Conservation (phyloP, 257 asterid species). For the Apocynum venetum region DNA sequence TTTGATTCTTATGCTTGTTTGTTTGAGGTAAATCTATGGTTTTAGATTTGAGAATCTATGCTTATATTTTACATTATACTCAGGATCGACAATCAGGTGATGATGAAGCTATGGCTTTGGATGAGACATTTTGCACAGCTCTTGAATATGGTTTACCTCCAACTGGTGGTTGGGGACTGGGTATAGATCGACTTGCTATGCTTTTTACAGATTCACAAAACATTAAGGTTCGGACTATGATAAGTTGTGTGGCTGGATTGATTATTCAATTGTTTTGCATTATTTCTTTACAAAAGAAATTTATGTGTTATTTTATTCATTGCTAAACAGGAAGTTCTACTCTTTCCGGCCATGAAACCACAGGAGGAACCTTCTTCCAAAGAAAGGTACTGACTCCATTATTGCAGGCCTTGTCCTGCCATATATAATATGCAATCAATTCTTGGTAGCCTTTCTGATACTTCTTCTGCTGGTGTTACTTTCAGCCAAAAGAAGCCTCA, state of each 20-base stretch:
- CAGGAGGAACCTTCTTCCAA: slow-evolving; percentile 63
- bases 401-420: neutral
- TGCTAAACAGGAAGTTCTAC: slow-evolving; percentile 66
- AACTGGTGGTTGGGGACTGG: slow-evolving; percentile 97
- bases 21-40: neutral
- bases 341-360: slow-evolving; percentile 91
- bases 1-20: neutral
- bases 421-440: neutral
- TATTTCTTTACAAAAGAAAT: neutral
- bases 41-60: neutral
- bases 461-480: neutral
- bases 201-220: slow-evolving; percentile 88
- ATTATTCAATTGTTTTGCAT: neutral
- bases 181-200: slow-evolving; percentile 87
- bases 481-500: slow-evolving; percentile 10
- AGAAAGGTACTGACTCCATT: slow-evolving; percentile 37
- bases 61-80: neutral
- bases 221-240: slow-evolving; percentile 54
- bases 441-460: neutral
- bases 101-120: slow-evolving; percentile 97
- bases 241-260: neutral
- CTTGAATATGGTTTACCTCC: slow-evolving; percentile 97
- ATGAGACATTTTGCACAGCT: slow-evolving; percentile 77
- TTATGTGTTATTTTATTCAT: neutral
- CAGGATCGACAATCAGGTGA: slow-evolving; percentile 97